Evolutionary conservation across 2,329 filamentous ascomycete species (phyloP).

Genomic region (Corynespora cassiicola): DNA sequence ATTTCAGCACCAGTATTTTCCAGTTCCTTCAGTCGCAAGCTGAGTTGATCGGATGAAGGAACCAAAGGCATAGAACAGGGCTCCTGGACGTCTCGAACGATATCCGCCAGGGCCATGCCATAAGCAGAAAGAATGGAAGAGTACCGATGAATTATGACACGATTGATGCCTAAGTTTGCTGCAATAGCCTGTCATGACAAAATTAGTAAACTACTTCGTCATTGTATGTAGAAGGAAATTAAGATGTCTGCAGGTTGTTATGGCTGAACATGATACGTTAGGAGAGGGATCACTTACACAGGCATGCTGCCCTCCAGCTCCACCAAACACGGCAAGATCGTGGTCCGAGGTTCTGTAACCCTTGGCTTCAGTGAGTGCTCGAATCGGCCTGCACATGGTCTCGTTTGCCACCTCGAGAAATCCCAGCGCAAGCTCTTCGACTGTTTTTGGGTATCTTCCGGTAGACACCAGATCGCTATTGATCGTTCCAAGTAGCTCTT

Average conservation of each 20-base stretch:
- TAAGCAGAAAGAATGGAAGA: conserved; percentile 57
- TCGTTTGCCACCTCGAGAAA: conserved; percentile 37
- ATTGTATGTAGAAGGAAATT: too few relatives aligned
- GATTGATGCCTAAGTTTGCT: conserved; percentile 50
- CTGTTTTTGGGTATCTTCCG: conserved; percentile 32
- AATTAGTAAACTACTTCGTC: too few relatives aligned
- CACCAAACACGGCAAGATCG: conserved; percentile 34
- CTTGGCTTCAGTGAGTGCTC: conserved; percentile 34
- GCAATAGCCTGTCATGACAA: conserved; percentile 54
- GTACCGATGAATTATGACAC: conserved; percentile 54
- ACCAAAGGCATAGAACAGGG: conserved; percentile 40
- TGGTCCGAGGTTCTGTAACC: conserved; percentile 27
- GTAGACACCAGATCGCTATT: conserved; percentile 45
- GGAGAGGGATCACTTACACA: conserved; percentile 30
- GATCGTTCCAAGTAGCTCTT: conserved; percentile 51
- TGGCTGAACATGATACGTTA: conserved; percentile 34
- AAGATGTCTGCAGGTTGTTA: too few relatives aligned
- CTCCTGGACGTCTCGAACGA: conserved; percentile 51
- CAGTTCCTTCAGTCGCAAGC: conserved; percentile 45
- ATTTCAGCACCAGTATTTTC: conserved; percentile 67
- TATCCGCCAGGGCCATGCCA: conserved; percentile 55
- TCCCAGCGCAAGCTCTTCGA: conserved; percentile 30
- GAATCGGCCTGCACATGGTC: conserved; percentile 36
- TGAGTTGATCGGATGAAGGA: conserved; percentile 8
- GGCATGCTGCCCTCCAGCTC: conserved; percentile 53